Percentiles rank a stretch among this genome's conserved stretches.
phyloP scores from a whole-genome alignment of 2,329 filamentous ascomycete species.

The Fusarium falciforme region DNA sequence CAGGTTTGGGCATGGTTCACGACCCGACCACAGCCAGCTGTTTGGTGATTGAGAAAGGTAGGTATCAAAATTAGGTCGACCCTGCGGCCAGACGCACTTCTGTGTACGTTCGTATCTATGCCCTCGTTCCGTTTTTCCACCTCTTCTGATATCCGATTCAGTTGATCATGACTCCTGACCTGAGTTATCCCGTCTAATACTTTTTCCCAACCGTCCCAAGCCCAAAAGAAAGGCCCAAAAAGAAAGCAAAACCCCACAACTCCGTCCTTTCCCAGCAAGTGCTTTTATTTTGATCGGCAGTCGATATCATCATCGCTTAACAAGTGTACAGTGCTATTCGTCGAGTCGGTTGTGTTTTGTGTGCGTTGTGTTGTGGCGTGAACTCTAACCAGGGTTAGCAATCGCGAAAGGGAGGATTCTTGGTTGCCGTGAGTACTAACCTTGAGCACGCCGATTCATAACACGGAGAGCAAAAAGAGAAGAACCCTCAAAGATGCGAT shows the following conservation, averaged over 20 bases:
- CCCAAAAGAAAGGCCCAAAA: conserved; percentile 33
- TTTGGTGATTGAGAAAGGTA: conserved; percentile 4
- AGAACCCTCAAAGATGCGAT: conserved; percentile 14
- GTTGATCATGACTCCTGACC: conserved; percentile 34
- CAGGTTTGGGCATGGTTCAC: conserved; percentile 7
- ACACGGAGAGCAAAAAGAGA: conserved; percentile 3
- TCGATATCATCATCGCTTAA: conserved; percentile 40
- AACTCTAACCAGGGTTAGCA: conserved; percentile 30
- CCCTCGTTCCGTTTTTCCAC: conserved; percentile 33
- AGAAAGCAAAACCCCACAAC: conserved; percentile 40
- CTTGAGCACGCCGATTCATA: conserved; percentile 29
- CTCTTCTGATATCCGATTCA: conserved; percentile 37
- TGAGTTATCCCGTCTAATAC: conserved; percentile 41
- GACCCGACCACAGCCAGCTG: neutral
- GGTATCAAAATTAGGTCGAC: conserved; percentile 36
- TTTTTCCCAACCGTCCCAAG: conserved; percentile 43
- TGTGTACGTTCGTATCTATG: conserved; percentile 43
- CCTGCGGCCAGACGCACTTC: conserved; percentile 36
- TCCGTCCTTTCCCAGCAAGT: conserved; percentile 26
- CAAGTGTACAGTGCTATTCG: conserved; percentile 35
- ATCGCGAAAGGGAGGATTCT: neutral
- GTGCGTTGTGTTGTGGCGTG: conserved; percentile 17
- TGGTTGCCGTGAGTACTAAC: conserved; percentile 24
- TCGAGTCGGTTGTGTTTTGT: conserved; percentile 16
- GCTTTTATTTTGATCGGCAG: conserved; percentile 40